phyloP scores from a whole-genome alignment of 1,139 yeast genomes.

The Petasospora fabianii region DNA sequence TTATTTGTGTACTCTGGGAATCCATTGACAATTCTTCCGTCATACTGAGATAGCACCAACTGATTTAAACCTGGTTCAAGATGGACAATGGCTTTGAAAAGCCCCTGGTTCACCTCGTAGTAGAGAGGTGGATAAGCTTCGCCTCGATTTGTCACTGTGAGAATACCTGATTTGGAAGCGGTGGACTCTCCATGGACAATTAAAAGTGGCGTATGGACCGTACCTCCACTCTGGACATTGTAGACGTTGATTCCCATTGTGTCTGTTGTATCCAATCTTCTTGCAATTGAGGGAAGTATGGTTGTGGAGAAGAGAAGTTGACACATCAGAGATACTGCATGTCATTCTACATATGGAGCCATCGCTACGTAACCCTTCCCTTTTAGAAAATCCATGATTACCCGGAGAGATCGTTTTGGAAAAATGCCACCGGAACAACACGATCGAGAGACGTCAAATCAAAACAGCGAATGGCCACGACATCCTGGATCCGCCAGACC shows the following conservation, averaged over 20 bases:
- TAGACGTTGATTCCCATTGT: conserved; percentile 24
- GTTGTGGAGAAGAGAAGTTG: not conserved
- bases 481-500: too few species aligned
- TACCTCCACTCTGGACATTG: conserved; percentile 29
- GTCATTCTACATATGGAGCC: too few species aligned
- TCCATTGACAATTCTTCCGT: conserved; percentile 25
- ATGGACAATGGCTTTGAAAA: conserved; percentile 73
- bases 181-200: conserved; percentile 41
- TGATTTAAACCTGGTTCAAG: conserved; percentile 62
- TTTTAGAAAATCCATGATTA: not conserved
- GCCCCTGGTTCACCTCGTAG: conserved; percentile 65
- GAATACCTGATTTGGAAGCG: conserved; percentile 30
- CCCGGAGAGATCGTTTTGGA: conserved; percentile 3
- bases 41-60: conserved; percentile 32
- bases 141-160: conserved; percentile 43
- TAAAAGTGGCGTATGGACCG: conserved; percentile 42
- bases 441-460: conserved; percentile 2
- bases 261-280: not conserved
- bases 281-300: not conserved
- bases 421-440: conserved; percentile 14
- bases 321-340: too few species aligned
- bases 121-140: conserved; percentile 65
- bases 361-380: conserved; percentile 1
- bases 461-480: not conserved
- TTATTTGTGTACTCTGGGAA: conserved; percentile 18